Evolutionary conservation across 768 basidiomycete genomes (phyloP).

Genomic region (Agaricus subrufescens): DNA sequence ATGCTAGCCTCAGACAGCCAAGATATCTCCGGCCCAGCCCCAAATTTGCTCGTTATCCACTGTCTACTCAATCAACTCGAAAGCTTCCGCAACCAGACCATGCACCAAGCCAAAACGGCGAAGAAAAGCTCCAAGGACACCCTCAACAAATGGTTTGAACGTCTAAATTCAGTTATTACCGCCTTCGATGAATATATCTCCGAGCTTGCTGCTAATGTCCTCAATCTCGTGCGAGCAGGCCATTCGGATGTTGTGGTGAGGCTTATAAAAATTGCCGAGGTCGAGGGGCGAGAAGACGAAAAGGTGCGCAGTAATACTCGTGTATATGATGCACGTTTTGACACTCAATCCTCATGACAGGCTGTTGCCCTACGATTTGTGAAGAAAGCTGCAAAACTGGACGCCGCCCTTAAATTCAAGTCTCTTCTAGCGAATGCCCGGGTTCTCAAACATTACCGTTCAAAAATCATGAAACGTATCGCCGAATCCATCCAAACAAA

Average conservation of each 20-base stretch:
- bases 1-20: conserved; percentile 72
- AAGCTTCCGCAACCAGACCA: conserved; percentile 88
- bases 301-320: conserved; percentile 47
- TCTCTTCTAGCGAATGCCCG: conserved; percentile 93
- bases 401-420: conserved; percentile 89
- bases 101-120: conserved; percentile 89
- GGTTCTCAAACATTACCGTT: conserved; percentile 91
- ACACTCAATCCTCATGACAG: conserved; percentile 31
- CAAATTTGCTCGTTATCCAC: conserved; percentile 87
- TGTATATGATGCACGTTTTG: background rate
- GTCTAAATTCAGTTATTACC: conserved; percentile 72
- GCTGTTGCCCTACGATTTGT: conserved; percentile 92
- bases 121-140: conserved; percentile 63
- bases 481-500: conserved; percentile 67
- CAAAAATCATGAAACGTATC: conserved; percentile 81
- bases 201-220: conserved; percentile 69
- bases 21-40: conserved; percentile 81
- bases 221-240: conserved; percentile 75
- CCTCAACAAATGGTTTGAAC: conserved; percentile 77
- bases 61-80: conserved; percentile 91
- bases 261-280: conserved; percentile 88
- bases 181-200: conserved; percentile 85
- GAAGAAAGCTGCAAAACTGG: conserved; percentile 89
- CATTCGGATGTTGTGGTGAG: conserved; percentile 86
- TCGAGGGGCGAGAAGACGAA: conserved; percentile 91